Evolutionary conservation across 2,329 filamentous ascomycete species (phyloP).

Genomic region (Trichoderma koningiopsis): DNA sequence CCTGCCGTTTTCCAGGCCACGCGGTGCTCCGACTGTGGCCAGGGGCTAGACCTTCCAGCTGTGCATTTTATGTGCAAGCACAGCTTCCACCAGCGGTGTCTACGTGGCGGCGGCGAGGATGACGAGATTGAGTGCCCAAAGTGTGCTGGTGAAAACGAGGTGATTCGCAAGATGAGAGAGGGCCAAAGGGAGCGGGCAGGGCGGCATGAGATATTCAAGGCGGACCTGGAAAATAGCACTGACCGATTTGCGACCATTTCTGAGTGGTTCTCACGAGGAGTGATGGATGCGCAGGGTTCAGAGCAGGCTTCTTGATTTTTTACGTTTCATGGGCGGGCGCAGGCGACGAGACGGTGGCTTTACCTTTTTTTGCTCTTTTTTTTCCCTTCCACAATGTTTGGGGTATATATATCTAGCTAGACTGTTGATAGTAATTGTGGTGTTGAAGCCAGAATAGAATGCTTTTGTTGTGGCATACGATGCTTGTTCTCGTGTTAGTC

Average conservation of each 20-base stretch:
- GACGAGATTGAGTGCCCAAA: slow-evolving; percentile 79
- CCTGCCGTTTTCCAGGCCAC: slow-evolving; percentile 89
- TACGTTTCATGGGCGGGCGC: neutral
- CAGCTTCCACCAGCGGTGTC: slow-evolving; percentile 89
- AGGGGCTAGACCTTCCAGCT: slow-evolving; percentile 78
- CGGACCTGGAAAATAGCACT: slow-evolving; percentile 73
- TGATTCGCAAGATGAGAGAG: slow-evolving; percentile 81
- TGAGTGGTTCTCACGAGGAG: slow-evolving; percentile 92
- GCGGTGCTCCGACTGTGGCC: slow-evolving; percentile 80
- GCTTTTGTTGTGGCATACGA: neutral
- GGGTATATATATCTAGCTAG: slow-evolving; percentile 14
- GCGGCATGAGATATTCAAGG: slow-evolving; percentile 85
- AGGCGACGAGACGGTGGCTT: slow-evolving; percentile 1
- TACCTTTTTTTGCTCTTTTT: neutral
- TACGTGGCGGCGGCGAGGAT: slow-evolving; percentile 58
- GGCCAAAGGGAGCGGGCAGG: slow-evolving; percentile 85
- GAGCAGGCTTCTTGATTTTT: slow-evolving; percentile 32
- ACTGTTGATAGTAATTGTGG: slow-evolving; percentile 1
- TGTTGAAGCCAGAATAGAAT: neutral
- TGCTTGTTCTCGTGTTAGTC: neutral
- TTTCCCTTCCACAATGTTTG: neutral
- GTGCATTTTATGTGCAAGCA: slow-evolving; percentile 98
- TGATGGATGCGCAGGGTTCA: slow-evolving; percentile 65
- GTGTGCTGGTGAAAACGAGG: slow-evolving; percentile 81
- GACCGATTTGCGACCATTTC: slow-evolving; percentile 90